A percentile compares a stretch with the other conserved stretches of the same genome.
phyloP scores from a whole-genome alignment of 345 rosid species.

The Moricandia arvensis region DNA sequence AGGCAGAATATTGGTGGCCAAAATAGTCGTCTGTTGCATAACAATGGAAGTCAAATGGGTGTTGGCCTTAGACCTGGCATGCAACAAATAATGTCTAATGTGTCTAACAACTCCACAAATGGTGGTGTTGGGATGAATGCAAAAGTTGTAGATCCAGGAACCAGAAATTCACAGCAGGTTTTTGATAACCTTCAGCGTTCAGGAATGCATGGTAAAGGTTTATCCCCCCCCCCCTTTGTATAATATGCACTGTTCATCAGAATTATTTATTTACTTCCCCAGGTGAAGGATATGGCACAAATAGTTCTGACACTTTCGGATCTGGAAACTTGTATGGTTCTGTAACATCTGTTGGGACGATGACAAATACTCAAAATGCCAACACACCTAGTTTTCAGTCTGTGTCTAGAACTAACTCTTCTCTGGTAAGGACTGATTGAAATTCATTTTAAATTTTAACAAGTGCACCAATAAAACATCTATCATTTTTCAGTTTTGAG shows the following conservation, averaged over 20 bases:
- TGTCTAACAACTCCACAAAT: slow-evolving; percentile 66
- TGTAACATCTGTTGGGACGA: slow-evolving; percentile 58
- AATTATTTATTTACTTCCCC: slow-evolving; percentile 20
- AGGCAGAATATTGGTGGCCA: slow-evolving; percentile 67
- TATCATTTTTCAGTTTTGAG: slow-evolving; percentile 46
- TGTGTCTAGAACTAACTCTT: slow-evolving; percentile 50
- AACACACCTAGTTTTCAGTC: slow-evolving; percentile 58
- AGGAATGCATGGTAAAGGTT: slow-evolving; percentile 59
- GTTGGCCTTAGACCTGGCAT: slow-evolving; percentile 68
- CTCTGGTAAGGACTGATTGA: slow-evolving; percentile 53
- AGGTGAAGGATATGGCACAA: slow-evolving; percentile 82
- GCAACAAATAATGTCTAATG: slow-evolving; percentile 74
- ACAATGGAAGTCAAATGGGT: slow-evolving; percentile 77
- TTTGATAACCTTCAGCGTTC: slow-evolving; percentile 72
- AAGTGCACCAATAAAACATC: slow-evolving; percentile 47
- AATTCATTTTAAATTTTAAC: slow-evolving; percentile 47
- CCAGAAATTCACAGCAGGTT: slow-evolving; percentile 65
- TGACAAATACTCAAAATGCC: slow-evolving; percentile 60
- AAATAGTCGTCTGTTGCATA: slow-evolving; percentile 70
- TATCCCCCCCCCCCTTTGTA: not conserved
- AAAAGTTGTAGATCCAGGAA: slow-evolving; percentile 49
- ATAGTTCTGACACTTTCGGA: slow-evolving; percentile 59
- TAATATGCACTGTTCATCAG: not conserved
- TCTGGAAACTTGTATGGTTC: slow-evolving; percentile 65
- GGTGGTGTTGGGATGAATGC: slow-evolving; percentile 70